These are phyloP conservation scores for Gnomoniopsis sp. DNA, from an alignment of 2,329 filamentous ascomycete species.

Conservation along the genomic window DNA sequence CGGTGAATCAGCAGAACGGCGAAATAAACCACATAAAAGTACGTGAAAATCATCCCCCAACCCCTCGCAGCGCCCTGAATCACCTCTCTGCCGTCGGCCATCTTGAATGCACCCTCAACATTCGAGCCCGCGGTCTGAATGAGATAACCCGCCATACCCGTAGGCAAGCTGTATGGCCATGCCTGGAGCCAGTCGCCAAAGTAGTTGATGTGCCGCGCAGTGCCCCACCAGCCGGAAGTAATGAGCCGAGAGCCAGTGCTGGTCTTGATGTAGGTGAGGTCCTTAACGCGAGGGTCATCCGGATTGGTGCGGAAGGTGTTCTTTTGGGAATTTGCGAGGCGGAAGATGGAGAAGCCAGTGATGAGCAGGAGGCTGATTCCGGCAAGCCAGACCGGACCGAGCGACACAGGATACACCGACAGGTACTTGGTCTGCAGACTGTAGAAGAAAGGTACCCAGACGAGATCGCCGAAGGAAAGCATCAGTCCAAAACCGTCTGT, in stretches of 20 bases:
- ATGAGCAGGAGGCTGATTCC: slow-evolving; percentile 65
- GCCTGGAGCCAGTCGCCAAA: slow-evolving; percentile 92
- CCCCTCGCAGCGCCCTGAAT: slow-evolving; percentile 71
- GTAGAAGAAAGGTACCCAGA: slow-evolving; percentile 91
- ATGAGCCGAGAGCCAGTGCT: slow-evolving; percentile 77
- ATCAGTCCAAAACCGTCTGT: slow-evolving; percentile 94
- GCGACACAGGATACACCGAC: slow-evolving; percentile 73
- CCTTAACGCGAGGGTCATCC: slow-evolving; percentile 70
- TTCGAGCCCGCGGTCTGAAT: slow-evolving; percentile 56
- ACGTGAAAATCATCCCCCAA: slow-evolving; percentile 85
- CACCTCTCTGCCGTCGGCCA: slow-evolving; percentile 60
- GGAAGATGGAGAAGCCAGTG: slow-evolving; percentile 86
- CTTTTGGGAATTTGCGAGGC: slow-evolving; percentile 91
- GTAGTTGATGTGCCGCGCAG: slow-evolving; percentile 92
- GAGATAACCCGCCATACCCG: slow-evolving; percentile 77
- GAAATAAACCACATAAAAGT: slow-evolving; percentile 95
- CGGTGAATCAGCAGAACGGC: slow-evolving; percentile 81
- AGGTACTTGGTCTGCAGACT: slow-evolving; percentile 82
- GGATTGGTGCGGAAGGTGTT: slow-evolving; percentile 90
- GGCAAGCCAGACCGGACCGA: slow-evolving; percentile 65
- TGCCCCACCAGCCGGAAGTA: slow-evolving; percentile 89
- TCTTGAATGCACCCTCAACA: slow-evolving; percentile 52
- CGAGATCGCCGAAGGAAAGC: slow-evolving; percentile 87
- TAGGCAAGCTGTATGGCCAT: slow-evolving; percentile 87
- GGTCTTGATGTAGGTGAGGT: slow-evolving; percentile 85